phyloP scores from a whole-genome alignment of 768 basidiomycete genomes.

The Termitomyces sp. region DNA sequence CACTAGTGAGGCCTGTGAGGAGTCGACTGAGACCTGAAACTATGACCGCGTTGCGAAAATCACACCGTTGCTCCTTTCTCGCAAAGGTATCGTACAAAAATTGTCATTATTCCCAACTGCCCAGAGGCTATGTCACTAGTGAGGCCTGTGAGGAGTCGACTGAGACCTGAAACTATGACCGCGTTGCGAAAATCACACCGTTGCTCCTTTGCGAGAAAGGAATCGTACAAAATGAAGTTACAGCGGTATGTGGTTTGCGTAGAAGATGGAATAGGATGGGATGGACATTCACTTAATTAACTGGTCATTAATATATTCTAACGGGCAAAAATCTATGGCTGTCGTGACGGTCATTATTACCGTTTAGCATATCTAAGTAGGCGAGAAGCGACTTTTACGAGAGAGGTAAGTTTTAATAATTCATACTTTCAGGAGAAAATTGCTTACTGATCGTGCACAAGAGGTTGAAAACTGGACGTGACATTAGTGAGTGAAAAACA shows the following conservation, averaged over 20 bases:
- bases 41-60: too few relatives aligned
- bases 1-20: too few relatives aligned
- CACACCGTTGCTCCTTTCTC: too few relatives aligned
- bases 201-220: too few relatives aligned
- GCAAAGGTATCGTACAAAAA: too few relatives aligned
- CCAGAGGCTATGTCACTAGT: too few relatives aligned
- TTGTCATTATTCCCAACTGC: too few relatives aligned
- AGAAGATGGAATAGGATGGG: not conserved
- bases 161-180: too few relatives aligned
- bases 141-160: too few relatives aligned
- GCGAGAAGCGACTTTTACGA: conserved; percentile 51
- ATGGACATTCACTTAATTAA: not conserved
- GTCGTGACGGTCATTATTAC: conserved; percentile 18
- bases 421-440: not conserved
- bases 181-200: too few relatives aligned
- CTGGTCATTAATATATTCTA: not conserved
- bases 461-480: conserved; percentile 59
- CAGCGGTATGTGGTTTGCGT: not conserved
- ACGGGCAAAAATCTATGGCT: not conserved
- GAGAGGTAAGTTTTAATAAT: not conserved
- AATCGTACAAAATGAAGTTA: not conserved
- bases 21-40: too few relatives aligned
- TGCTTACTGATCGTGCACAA: conserved; percentile 44
- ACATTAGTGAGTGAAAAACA: not conserved
- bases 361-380: conserved; percentile 70